Base-by-base conservation (phyloP, 202 grass and related monocot species). In the Thinopyrum obtusiflorum region DNA sequence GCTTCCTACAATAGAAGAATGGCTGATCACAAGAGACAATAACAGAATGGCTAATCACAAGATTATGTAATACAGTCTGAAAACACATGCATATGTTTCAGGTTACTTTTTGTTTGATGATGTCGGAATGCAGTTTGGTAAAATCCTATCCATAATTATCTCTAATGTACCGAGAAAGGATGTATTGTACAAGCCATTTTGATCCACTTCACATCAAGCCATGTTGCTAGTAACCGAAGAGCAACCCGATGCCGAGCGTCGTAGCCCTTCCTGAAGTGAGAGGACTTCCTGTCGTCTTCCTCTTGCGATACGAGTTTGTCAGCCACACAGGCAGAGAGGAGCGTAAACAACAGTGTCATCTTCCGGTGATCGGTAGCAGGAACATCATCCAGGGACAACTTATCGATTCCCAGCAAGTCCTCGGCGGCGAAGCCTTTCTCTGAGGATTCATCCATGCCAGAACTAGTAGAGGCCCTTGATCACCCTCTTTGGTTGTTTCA, bases 131-230 rank as follows among this genome's bases (percentile, higher is more conserved):
- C 64, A 37, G 24, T 12, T 72, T 18, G 2, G 2, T 4, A 4
- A 86, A 32, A 61, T 51, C 39, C 2, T 78, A 44, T 21, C 13
- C 0, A 20, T 18, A 51, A 14, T 29, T 32, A 67, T 35, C 23
- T 39, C 15, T 76, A n/a, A 15, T 26, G 42, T 5, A 77, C 4
- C 13, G 20, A 81, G 39, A 63, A 87, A 31, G 61, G 35, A 21
- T 61, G 76, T 55, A 26, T 63, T 80, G 78, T 26, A 89, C 97
- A 32, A 29, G 97, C 97, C 93, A 99, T 92, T 90, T 91, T 97
- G 80, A 91, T 86, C 93, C 91, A 97, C 83, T 99, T 89, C 18
- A 99, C 87, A 65, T 97, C 80, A 71, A 99, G 92, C 97, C 93
- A 99, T 9, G 92, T 91, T 51, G 93, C 89, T 31, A 96, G 80